Evolutionary conservation across 257 asterid species (phyloP).

Genomic region (Solanum bulbocastanum): DNA sequence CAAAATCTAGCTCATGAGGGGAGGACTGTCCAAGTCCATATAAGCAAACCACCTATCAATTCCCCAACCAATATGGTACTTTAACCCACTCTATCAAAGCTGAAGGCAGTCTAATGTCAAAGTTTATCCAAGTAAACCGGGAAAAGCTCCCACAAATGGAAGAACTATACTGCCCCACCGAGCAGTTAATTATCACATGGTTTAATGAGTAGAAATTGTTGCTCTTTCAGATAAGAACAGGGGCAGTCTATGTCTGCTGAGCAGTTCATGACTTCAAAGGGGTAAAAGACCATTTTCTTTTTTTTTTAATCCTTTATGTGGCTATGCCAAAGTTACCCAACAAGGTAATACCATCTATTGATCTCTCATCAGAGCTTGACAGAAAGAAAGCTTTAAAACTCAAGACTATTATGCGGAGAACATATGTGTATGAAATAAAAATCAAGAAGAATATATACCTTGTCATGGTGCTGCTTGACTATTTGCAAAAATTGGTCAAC

Average conservation of each 20-base stretch:
- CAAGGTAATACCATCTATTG: not conserved
- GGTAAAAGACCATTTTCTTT: not conserved
- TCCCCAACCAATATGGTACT: not conserved
- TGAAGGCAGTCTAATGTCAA: not conserved
- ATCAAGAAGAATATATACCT: conserved; percentile 31
- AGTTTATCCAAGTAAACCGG: not conserved
- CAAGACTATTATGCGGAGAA: not conserved
- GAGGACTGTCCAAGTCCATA: not conserved
- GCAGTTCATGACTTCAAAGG: not conserved
- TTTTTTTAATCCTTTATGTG: not conserved
- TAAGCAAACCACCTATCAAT: not conserved
- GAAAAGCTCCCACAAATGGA: not conserved
- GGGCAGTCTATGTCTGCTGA: not conserved
- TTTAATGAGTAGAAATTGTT: not conserved
- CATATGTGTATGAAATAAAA: not conserved
- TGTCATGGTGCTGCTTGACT: conserved; percentile 69
- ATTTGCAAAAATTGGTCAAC: conserved; percentile 89
- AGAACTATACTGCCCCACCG: not conserved
- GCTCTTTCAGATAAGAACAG: not conserved
- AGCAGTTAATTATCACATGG: not conserved
- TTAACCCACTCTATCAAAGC: not conserved
- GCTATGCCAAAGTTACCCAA: not conserved
- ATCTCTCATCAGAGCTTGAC: not conserved
- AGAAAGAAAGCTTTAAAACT: not conserved
- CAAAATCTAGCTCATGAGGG: not conserved